Percentiles rank a stretch among this genome's conserved stretches.
Evolutionary conservation across 2,329 filamentous ascomycete genomes (phyloP).

Genomic region (Trichothecium roseum): DNA sequence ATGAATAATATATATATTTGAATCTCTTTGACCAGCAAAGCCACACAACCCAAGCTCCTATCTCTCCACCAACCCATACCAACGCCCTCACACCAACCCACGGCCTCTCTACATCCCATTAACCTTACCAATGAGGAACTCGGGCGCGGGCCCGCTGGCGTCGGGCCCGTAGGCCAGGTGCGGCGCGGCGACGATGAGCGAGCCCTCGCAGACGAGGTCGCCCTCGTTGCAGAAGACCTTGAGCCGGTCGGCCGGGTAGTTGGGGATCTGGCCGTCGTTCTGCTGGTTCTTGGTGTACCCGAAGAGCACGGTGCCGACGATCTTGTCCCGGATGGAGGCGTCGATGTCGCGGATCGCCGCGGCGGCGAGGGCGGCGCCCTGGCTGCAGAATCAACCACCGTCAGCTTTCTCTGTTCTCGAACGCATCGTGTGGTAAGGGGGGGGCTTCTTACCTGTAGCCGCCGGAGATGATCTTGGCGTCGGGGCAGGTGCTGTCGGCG

Average conservation of each 20-base stretch:
- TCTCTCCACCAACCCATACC: too few relatives aligned
- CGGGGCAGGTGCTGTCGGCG: conserved; percentile 31
- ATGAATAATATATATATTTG: too few relatives aligned
- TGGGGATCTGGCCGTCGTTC: conserved; percentile 25
- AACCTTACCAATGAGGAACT: conserved; percentile 12
- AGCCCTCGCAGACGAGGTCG: conserved; percentile 26
- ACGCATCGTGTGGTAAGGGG: too few relatives aligned
- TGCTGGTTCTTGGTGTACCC: conserved; percentile 33
- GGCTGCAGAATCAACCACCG: too few relatives aligned
- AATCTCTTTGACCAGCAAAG: too few relatives aligned
- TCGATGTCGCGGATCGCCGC: conserved; percentile 24
- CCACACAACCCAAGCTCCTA: too few relatives aligned
- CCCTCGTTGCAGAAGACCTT: conserved; percentile 25
- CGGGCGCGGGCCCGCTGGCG: conserved; percentile 11
- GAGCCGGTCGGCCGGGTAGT: conserved; percentile 21
- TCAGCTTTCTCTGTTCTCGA: too few relatives aligned
- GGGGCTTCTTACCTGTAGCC: conserved; percentile 17
- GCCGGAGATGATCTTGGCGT: conserved; percentile 29
- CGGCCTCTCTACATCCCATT: conserved; percentile 17
- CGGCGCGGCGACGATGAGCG: conserved; percentile 21
- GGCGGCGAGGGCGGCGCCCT: conserved; percentile 34
- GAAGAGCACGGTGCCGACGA: conserved; percentile 25
- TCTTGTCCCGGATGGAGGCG: conserved; percentile 17
- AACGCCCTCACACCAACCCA: too few relatives aligned
- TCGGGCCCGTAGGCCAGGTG: conserved; percentile 20